Conservation (phyloP, 2,329 filamentous ascomycete species). For the Diaporthe citri region DNA sequence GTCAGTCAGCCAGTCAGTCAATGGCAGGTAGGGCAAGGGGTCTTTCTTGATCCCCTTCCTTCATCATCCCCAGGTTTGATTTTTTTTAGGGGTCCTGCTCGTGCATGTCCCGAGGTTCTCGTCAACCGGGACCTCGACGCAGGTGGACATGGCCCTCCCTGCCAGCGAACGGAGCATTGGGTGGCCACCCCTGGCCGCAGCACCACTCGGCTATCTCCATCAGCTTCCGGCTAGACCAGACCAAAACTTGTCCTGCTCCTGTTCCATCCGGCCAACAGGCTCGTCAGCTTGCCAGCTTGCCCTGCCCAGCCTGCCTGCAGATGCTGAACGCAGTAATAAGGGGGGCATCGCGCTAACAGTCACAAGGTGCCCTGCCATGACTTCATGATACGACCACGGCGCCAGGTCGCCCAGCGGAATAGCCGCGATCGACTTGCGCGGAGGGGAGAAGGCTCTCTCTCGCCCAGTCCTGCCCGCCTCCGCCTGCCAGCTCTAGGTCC, state of each 20-base stretch:
- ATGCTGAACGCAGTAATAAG: conserved; percentile 25
- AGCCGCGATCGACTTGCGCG: neutral
- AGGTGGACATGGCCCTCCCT: conserved; percentile 2
- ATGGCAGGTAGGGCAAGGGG: neutral
- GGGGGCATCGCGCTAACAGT: conserved; percentile 13
- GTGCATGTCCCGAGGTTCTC: conserved; percentile 20
- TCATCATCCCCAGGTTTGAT: conserved; percentile 1
- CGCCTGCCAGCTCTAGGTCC: neutral
- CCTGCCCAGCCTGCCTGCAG: neutral
- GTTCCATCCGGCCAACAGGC: conserved; percentile 1
- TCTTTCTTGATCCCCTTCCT: neutral
- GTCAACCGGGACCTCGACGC: neutral
- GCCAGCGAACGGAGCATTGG: conserved; percentile 3
- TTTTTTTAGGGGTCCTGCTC: conserved; percentile 21
- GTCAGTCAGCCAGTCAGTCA: neutral
- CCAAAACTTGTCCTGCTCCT: conserved; percentile 10
- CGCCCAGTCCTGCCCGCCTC: neutral
- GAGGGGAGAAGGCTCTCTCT: neutral
- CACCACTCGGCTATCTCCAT: conserved; percentile 30
- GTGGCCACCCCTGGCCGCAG: conserved; percentile 19
- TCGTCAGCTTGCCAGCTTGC: neutral
- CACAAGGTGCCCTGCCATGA: conserved; percentile 3
- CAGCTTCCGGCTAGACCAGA: conserved; percentile 26
- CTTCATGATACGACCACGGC: conserved; percentile 21
- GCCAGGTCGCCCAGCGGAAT: conserved; percentile 6